Conservation (phyloP, 2,329 filamentous ascomycete genomes). For the Monosporascus sp. region DNA sequence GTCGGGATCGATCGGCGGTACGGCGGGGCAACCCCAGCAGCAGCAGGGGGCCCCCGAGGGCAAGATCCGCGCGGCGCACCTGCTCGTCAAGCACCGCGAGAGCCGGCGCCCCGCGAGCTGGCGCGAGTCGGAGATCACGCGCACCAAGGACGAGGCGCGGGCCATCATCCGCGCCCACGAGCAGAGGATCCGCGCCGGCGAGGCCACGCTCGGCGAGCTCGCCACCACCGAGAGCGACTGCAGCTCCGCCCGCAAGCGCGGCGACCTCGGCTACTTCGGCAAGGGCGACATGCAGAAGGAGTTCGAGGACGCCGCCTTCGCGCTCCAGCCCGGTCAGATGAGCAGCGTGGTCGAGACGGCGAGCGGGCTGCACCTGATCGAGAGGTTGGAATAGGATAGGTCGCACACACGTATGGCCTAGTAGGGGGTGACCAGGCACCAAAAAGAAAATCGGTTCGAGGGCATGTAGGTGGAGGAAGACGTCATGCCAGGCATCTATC, state of each 20-base stretch:
- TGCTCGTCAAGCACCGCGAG: conserved; percentile 88
- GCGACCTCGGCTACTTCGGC: conserved; percentile 92
- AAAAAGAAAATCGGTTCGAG: background rate
- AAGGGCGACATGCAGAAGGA: conserved; percentile 97
- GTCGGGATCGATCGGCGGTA: conserved; percentile 22
- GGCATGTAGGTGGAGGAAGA: background rate
- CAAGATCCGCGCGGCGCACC: conserved; percentile 89
- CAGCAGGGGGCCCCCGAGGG: conserved; percentile 43
- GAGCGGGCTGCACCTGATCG: conserved; percentile 91
- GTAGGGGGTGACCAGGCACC: background rate
- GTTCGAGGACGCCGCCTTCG: conserved; percentile 94
- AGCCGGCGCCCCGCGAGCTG: conserved; percentile 89
- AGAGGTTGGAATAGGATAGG: conserved; percentile 43
- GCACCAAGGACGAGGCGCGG: conserved; percentile 80
- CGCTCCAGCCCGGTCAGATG: conserved; percentile 78
- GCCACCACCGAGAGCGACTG: conserved; percentile 90
- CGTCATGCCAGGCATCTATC: too few species aligned
- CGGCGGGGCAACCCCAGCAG: background rate
- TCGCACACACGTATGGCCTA: background rate
- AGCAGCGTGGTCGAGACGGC: conserved; percentile 86
- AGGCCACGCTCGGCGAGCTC: conserved; percentile 69
- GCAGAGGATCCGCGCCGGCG: conserved; percentile 65
- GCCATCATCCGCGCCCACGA: conserved; percentile 72
- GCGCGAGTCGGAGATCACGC: conserved; percentile 84
- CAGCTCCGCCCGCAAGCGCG: conserved; percentile 88